Evolutionary conservation across 2,329 filamentous ascomycete genomes (phyloP), one percentile per base, ranked within the genome.

Genomic region (Colletotrichum sojae): DNA sequence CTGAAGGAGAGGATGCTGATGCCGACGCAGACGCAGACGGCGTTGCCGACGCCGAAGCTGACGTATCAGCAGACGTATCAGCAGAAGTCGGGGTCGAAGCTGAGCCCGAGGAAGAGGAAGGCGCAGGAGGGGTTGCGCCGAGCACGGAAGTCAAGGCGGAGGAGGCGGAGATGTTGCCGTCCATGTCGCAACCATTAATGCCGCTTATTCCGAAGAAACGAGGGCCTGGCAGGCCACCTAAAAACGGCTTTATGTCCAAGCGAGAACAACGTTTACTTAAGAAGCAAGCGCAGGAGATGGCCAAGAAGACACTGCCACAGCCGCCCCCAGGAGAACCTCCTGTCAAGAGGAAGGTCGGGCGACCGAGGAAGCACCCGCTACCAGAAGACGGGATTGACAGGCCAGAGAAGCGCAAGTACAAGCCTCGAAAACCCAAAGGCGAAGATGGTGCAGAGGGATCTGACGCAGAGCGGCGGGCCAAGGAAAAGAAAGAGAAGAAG

Each of bases 211-310:
- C 89, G 31, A 92, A 89, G 79, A 91, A 92, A 71, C 90, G 92
- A 73, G 93, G 93, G 15, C 93, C 93, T 10, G 93, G 93, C n/a
- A 84, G 93, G 61, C 93, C 93, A 20, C 93, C 93, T 0, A 95
- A 95, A 81, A 92, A 95, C 75, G 93, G 93, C 31, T 87, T 94
- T 76, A 93, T 94, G 89, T 95, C 92, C 1, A 94, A 94, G 80
- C 86, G 93, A 65, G 91, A 94, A 75, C 86, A 91, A 73, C 85
- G 89, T 18, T 78, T 90, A 55, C 85, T 90, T 8, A 89, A 91
- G 80, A 92, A 91, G 77, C 83, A 86, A 69, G 79, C 82, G 48
- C 83, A 85, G 71, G 86, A 87, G 70, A 79, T 79, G 73, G 84
- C 84, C 22, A 86, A 85, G 78, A 86, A 88, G 75, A 85, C 83